Conservation (phyloP, 306 rosid species). For the Nissolia schottii region DNA sequence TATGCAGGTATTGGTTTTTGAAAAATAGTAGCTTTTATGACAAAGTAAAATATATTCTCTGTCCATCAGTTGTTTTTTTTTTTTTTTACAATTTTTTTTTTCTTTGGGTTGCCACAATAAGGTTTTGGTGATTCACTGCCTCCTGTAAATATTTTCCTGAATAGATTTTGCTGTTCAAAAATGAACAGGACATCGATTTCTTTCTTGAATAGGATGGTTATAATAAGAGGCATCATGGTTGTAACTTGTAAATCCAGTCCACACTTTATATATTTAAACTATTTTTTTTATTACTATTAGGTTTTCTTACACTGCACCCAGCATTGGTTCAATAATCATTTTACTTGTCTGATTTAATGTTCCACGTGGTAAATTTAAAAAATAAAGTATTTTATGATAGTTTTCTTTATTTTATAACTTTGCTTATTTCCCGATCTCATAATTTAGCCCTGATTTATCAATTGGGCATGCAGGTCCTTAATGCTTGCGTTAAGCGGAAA, state of each 20-base stretch:
- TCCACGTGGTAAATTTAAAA: background rate
- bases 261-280: background rate
- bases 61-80: background rate
- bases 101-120: background rate
- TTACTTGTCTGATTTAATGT: background rate
- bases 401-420: background rate
- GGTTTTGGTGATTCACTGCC: background rate
- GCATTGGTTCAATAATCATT: background rate
- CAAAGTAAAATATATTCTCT: constrained; percentile 1
- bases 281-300: background rate
- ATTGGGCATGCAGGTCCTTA: constrained; percentile 62
- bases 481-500: constrained; percentile 74
- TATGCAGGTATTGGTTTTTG: constrained; percentile 5
- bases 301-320: background rate
- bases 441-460: constrained; percentile 16
- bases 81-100: background rate
- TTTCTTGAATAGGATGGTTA: constrained; percentile 7
- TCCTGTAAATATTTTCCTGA: background rate
- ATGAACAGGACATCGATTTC: background rate
- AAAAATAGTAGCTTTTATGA: background rate
- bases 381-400: background rate
- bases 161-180: background rate
- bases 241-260: constrained; percentile 3
- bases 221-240: background rate
- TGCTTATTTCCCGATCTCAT: background rate